These are phyloP conservation scores for Dendrobium catenatum DNA, from an alignment of 106 monocot species.

Conservation along the genomic window DNA sequence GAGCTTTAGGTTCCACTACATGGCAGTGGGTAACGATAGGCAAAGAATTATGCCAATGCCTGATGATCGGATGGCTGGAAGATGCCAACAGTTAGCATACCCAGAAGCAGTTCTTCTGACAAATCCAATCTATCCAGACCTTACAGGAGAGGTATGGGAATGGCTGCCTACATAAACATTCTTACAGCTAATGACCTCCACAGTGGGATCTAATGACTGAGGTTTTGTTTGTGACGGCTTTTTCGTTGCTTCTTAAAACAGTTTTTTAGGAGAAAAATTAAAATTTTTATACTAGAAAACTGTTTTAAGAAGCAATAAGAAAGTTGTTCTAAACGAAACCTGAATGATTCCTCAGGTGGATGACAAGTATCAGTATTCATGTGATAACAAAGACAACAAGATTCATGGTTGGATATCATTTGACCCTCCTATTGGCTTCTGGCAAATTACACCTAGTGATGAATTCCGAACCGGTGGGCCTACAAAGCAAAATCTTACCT, in stretches of 20 bases:
- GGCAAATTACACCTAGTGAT: conserved; percentile 90
- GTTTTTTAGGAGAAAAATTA: no score
- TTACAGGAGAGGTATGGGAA: conserved; percentile 48
- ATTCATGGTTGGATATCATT: conserved; percentile 87
- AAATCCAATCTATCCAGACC: conserved; percentile 45
- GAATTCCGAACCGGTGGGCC: conserved; percentile 88
- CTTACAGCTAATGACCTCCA: background rate
- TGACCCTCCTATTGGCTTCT: conserved; percentile 79
- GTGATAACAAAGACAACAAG: conserved; percentile 69
- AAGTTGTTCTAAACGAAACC: no score
- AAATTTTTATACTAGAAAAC: no score
- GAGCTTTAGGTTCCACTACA: conserved; percentile 58
- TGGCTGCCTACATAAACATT: background rate
- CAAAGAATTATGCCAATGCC: conserved; percentile 74
- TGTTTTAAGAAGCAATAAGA: no score
- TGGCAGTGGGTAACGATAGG: conserved; percentile 59
- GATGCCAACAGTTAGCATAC: conserved; percentile 51
- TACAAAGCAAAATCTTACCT: conserved; percentile 69
- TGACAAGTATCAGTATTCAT: conserved; percentile 94
- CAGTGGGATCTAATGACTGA: background rate
- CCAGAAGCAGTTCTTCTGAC: conserved; percentile 58
- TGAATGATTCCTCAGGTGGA: conserved; percentile 54
- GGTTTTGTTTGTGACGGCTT: no score
- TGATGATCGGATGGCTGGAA: conserved; percentile 49
- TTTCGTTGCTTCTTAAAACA: no score